Evolutionary conservation across 1,284 basidiomycete species (phyloP), one percentile per base, ranked within the genome.

Genomic region (Sporisorium iseilematis-ciliati): DNA sequence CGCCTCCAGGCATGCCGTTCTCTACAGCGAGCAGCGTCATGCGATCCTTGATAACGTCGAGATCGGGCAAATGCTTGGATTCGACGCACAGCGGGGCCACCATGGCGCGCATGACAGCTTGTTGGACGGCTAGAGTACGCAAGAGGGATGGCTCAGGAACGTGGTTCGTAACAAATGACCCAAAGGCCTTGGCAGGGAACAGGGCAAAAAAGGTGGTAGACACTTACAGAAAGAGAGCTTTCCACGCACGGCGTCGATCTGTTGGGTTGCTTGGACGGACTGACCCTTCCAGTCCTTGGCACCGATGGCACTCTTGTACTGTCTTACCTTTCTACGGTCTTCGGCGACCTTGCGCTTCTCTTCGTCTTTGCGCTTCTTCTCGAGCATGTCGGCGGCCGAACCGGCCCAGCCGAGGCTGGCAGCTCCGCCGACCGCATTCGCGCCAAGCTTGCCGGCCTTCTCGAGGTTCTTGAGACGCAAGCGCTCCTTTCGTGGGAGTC

Each of bases 1-100:
- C 82, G 14, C 87, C 87, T 1, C 79, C 81, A 0, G 70, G 51
- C 57, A 87, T 72, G 11, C 86, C 86, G 1, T 77, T 78, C 51
- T 87, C 84, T 41, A 85, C 86, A 4, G 86, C 86, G 14, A 84
- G 60, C 8, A 85, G 61, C 21, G 83, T 79, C 87, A 87, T 87
- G 6, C 86, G 77, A 59, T 87, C 87, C 25, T 75, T 79, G 41
- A 87, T 66, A 5, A 68, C 74, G 23, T 87, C 85, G 3, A 82
- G 31, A 61, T 86, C 86, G 5, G 86, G 86, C 23, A 87, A 57
- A 16, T 82, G 64, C 45, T 86, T 84, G 25, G 82, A 75, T 56
- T 87, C 86, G 66, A 82, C 80, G 67, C 86, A 87, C 16, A 84
- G 60, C 7, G 82, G 85, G 16, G 77, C 75, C 23, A 65, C 57